These are phyloP conservation scores for Cymbomonas tetramitiformis DNA, from an alignment of 139 green algal species.

Conservation along the genomic window DNA sequence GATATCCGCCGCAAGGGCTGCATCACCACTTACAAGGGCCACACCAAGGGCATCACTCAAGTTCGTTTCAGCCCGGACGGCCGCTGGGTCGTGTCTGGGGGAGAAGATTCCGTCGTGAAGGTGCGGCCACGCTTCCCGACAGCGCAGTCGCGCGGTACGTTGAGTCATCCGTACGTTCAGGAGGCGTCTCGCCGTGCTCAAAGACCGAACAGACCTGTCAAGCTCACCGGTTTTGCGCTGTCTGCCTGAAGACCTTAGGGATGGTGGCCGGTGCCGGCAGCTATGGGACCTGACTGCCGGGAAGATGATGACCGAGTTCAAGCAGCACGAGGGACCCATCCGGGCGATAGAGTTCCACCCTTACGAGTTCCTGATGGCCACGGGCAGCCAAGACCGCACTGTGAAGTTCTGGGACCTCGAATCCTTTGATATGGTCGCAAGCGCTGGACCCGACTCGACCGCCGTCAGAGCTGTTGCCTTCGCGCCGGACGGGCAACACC, in stretches of 20 bases:
- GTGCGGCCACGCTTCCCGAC: no score
- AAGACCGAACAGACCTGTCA: no score
- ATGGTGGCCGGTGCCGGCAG: no score
- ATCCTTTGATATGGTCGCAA: constrained; percentile 38
- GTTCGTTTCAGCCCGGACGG: constrained; percentile 59
- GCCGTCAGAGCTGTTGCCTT: constrained; percentile 45
- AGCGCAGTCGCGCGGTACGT: no score
- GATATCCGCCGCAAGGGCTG: constrained; percentile 47
- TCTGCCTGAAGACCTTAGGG: no score
- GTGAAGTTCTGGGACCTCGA: constrained; percentile 66
- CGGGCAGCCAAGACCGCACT: constrained; percentile 46
- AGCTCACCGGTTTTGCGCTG: no score
- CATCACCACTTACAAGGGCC: constrained; percentile 58
- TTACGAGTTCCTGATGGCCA: constrained; percentile 60
- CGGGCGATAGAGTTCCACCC: constrained; percentile 63
- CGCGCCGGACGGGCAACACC: constrained; percentile 40
- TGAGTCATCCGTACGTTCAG: not conserved
- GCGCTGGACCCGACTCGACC: constrained; percentile 39
- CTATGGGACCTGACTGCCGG: constrained; percentile 62
- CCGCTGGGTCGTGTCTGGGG: constrained; percentile 53
- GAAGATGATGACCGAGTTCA: constrained; percentile 43
- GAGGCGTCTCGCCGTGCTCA: not conserved
- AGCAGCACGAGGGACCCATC: constrained; percentile 39
- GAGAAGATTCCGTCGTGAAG: constrained; percentile 55
- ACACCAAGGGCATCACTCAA: constrained; percentile 41